Evolutionary conservation across 768 basidiomycete species (phyloP).

Genomic region (Suillus americanus): DNA sequence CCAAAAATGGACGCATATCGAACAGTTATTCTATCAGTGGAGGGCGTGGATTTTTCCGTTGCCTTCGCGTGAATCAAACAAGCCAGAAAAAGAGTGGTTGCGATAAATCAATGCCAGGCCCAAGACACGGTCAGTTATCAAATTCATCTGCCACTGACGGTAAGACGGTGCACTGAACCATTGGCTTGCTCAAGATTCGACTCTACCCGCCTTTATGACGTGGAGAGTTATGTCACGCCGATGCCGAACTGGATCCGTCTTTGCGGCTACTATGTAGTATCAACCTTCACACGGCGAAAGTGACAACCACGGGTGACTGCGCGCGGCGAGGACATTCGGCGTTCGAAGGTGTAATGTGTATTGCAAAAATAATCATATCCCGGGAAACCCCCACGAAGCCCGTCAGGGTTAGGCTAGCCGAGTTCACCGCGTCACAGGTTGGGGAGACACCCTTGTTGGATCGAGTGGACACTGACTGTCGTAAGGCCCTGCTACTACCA

Average conservation of each 20-base stretch:
- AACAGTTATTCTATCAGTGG: neutral
- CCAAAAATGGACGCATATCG: slow-evolving; percentile 10
- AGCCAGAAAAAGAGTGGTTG: slow-evolving; percentile 4
- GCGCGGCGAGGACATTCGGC: neutral
- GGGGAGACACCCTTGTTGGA: neutral
- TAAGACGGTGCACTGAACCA: neutral
- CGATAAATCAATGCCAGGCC: neutral
- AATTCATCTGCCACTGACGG: neutral
- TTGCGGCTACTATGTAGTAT: no score
- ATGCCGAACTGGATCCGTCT: neutral
- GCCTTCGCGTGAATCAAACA: slow-evolving; percentile 4
- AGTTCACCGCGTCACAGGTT: neutral
- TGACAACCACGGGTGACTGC: neutral
- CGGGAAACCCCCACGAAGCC: neutral
- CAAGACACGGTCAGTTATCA: neutral
- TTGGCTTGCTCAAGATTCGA: no score
- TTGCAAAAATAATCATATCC: neutral
- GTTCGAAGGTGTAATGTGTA: neutral
- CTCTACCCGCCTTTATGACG: neutral
- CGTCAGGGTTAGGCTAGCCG: neutral
- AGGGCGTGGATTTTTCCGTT: slow-evolving; percentile 7
- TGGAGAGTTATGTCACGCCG: neutral
- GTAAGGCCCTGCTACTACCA: slow-evolving; percentile 6
- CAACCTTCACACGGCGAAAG: no score
- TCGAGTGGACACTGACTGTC: slow-evolving; percentile 3